A percentile compares a stretch with the other conserved stretches of the same genome.
These are phyloP conservation scores for Apiospora aurea DNA, from an alignment of 2,329 filamentous ascomycete genomes.

Conservation along the genomic window DNA sequence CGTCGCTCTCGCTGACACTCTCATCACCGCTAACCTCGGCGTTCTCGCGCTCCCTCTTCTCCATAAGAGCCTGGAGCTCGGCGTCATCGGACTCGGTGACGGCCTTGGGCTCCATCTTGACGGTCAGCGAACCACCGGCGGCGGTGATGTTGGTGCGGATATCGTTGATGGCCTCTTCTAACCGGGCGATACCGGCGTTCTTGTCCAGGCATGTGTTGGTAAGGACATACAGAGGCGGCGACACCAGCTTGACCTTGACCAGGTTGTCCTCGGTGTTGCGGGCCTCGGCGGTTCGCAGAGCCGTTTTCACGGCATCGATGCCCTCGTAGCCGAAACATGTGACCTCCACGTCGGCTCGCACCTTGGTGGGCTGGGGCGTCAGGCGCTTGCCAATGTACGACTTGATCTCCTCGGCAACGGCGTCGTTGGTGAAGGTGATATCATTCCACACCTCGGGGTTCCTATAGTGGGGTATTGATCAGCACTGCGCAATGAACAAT, in stretches of 20 bases:
- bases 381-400: constrained; percentile 96
- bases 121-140: constrained; percentile 79
- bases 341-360: constrained; percentile 96
- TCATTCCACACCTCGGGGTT: constrained; percentile 97
- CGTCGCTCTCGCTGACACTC: constrained; percentile 93
- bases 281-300: constrained; percentile 88
- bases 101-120: constrained; percentile 99
- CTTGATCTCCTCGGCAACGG: constrained; percentile 88
- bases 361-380: constrained; percentile 98
- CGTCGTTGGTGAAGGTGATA: constrained; percentile 84
- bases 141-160: constrained; percentile 82
- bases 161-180: constrained; percentile 90
- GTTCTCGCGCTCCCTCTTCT: constrained; percentile 98
- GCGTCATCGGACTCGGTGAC: constrained; percentile 99
- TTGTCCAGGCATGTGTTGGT: constrained; percentile 97
- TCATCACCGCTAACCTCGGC: constrained; percentile 98
- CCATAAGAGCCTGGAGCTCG: constrained; percentile 96
- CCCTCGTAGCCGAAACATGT: constrained; percentile 96
- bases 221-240: constrained; percentile 93
- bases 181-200: constrained; percentile 78
- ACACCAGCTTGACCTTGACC: constrained; percentile 99
- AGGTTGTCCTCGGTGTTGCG: constrained; percentile 91
- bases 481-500: background rate
- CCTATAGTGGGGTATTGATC: constrained; percentile 48
- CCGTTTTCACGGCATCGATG: constrained; percentile 96